Conservation (phyloP, 106 monocot species). For the Chionographis japonica region DNA sequence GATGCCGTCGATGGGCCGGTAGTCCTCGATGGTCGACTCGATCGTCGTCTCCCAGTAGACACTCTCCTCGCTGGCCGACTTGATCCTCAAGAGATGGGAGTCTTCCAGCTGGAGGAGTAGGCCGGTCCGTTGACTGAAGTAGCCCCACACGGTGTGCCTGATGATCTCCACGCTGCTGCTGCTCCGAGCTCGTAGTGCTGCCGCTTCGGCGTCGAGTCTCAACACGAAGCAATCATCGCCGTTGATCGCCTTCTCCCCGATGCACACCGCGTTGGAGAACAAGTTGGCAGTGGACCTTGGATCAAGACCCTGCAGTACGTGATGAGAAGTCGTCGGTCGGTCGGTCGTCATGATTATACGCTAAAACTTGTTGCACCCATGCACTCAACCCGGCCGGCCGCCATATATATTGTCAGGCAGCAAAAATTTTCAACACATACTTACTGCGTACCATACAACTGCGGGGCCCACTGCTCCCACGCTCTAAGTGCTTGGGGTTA, state of each 20-base stretch:
- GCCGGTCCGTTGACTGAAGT: slow-evolving; percentile 82
- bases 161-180: slow-evolving; percentile 60
- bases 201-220: slow-evolving; percentile 48
- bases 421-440: too few relatives aligned
- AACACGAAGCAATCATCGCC: slow-evolving; percentile 73
- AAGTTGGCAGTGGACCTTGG: slow-evolving; percentile 69
- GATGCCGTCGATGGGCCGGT: slow-evolving; percentile 62
- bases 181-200: slow-evolving; percentile 47
- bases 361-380: too few relatives aligned
- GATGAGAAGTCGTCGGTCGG: too few relatives aligned
- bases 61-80: slow-evolving; percentile 15
- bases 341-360: too few relatives aligned
- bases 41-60: slow-evolving; percentile 77
- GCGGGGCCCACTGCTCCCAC: too few relatives aligned
- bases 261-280: slow-evolving; percentile 54
- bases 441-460: too few relatives aligned
- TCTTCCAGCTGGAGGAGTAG: slow-evolving; percentile 68
- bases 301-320: slow-evolving; percentile 58
- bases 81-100: slow-evolving; percentile 58
- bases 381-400: too few relatives aligned
- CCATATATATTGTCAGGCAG: too few relatives aligned
- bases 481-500: too few relatives aligned
- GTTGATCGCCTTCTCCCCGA: slow-evolving; percentile 64
- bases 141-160: slow-evolving; percentile 77
- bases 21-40: slow-evolving; percentile 61